Conservation (phyloP, 306 rosid genomes). For the Prunus salicina region DNA sequence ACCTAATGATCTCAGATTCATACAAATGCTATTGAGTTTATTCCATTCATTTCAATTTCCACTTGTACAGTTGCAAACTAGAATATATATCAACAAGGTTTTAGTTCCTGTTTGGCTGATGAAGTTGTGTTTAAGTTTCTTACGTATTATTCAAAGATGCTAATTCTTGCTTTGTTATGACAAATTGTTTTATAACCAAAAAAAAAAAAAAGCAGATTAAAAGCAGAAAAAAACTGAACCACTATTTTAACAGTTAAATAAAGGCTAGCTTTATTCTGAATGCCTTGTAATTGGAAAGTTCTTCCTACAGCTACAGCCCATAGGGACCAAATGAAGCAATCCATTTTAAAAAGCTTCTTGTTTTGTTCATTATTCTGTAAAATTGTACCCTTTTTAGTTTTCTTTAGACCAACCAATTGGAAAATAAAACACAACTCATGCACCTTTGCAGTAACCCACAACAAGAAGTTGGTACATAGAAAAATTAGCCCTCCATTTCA, state of each 20-base stretch:
- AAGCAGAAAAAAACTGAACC: conserved; percentile 8
- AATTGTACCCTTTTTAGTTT: not conserved
- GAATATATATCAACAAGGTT: not conserved
- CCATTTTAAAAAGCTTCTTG: not conserved
- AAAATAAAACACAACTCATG: not conserved
- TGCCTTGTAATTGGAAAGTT: conserved; percentile 6
- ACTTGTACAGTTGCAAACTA: not conserved
- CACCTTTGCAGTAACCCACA: not conserved
- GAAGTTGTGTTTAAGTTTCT: not conserved
- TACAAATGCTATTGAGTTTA: not conserved
- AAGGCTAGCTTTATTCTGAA: conserved; percentile 10
- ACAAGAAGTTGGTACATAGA: too few relatives aligned
- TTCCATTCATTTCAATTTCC: not conserved
- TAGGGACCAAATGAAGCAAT: conserved; percentile 13
- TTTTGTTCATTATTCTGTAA: not conserved
- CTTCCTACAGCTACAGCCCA: not conserved
- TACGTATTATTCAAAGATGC: not conserved
- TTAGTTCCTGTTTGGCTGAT: not conserved
- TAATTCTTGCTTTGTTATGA: not conserved
- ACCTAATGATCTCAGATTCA: not conserved
- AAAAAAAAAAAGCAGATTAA: not conserved
- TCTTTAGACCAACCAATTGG: not conserved
- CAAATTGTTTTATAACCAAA: not conserved
- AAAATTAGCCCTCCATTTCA: not conserved
- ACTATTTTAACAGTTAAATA: not conserved